Base-by-base conservation (phyloP, 192 early-diverging fungal genomes). In the Linnemannia exigua region DNA sequence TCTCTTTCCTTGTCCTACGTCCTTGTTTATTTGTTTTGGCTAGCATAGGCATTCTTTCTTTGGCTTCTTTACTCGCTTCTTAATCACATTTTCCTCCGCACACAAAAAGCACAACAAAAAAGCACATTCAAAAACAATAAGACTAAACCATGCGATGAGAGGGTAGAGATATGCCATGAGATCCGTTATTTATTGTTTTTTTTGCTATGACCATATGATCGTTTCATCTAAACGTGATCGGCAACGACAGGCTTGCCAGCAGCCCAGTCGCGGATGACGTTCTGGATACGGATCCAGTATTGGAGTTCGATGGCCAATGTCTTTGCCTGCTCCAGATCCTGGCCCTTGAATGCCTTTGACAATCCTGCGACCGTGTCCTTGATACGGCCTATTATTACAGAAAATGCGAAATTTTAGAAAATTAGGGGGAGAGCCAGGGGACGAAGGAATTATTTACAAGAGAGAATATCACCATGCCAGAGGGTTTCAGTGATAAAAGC, bases 211-310 rank as follows among this genome's bases (percentile, higher is more conserved):
- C 9, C n/a, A 44, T 6, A 44, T 3, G 41, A 44, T 9, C 41
- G 25, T 22, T 8, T 9, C 67, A 46, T 48, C 46, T 76, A 82
- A 8, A 90, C 92, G 80, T 93, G 93, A 16, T 90, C 54, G 5
- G 92, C 58, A 31, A 93, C 91, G 17, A 92, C 75, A 41, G 88
- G 74, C 76, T 92, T 90, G 52, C 92, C 92, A 22, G 89, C 89
- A 67, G 80, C 72, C 93, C 93, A 95, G 46, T 95, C 91, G 4
- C 89, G 63, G 52, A 90, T 88, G 19, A 90, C 90, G 15, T 89
- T 88, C 52, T 89, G 58, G 61, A 93, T 93, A 48, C 91, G 93
- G 54, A 89, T 79, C 95, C 95, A 95, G 75, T 96, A 97, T 85
- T 95, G 94, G n/a, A 98, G 79, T 63, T 93, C 90, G 31, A 94